Percentiles rank a stretch among this genome's conserved stretches.
These are phyloP conservation scores for Syncephalastrum monosporum DNA, from an alignment of 371 early-diverging fungal species.

Conservation along the genomic window DNA sequence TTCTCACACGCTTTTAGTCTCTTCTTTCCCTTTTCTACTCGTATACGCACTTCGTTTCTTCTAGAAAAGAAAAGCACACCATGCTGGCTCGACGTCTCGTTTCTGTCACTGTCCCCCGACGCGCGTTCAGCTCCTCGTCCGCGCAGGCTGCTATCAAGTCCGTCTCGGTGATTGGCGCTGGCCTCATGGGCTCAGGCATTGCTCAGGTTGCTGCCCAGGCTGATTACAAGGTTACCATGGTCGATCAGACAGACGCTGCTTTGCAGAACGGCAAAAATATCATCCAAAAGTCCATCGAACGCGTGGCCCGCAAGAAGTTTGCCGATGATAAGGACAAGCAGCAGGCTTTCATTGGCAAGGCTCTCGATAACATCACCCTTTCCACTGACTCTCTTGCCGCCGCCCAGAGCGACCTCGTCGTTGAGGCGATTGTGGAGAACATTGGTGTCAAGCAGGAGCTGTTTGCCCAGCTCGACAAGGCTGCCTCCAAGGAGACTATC, in stretches of 20 bases:
- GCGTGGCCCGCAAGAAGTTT: conserved; percentile 89
- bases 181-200: conserved; percentile 95
- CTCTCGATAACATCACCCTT: conserved; percentile 60
- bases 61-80: too few species aligned
- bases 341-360: conserved; percentile 61
- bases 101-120: too few species aligned
- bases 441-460: conserved; percentile 80
- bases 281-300: conserved; percentile 75
- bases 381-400: conserved; percentile 65
- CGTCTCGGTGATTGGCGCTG: conserved; percentile 77
- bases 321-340: conserved; percentile 66
- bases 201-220: conserved; percentile 91
- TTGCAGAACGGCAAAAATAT: conserved; percentile 78
- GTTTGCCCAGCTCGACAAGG: conserved; percentile 70
- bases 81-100: too few species aligned
- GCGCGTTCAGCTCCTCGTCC: too few species aligned
- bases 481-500: conserved; percentile 72
- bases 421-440: conserved; percentile 97
- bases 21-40: too few species aligned
- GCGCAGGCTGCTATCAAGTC: too few species aligned
- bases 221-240: conserved; percentile 83
- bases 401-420: conserved; percentile 68
- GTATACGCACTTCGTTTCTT: too few species aligned
- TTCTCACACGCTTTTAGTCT: too few species aligned
- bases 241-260: conserved; percentile 75